Base-by-base conservation (phyloP, 495 filamentous ascomycete species). In the Aspergillus haitiensis region DNA sequence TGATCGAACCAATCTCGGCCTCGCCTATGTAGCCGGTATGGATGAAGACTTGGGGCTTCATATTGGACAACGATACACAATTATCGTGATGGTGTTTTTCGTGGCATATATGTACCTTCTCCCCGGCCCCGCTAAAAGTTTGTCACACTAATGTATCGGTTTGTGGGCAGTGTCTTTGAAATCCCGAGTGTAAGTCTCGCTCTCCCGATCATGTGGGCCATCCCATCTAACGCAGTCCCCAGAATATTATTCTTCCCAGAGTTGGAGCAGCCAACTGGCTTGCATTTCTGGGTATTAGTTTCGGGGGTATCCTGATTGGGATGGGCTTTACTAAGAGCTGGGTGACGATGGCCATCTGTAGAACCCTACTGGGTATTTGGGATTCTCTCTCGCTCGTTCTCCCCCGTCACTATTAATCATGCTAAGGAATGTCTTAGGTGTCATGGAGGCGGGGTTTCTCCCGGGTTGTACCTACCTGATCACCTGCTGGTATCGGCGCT, bases 401-500 rank as follows among this genome's bases (percentile, higher is more conserved):
- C n/a, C n/a, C n/a, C n/a, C n/a, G n/a, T n/a, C n/a, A n/a, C n/a
- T n/a, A n/a, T n/a, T n/a, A n/a, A n/a, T n/a, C n/a, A n/a, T n/a
- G n/a, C n/a, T n/a, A n/a, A n/a, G n/a, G n/a, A n/a, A n/a, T n/a
- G n/a, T n/a, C n/a, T 3, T 40, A 44, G 60, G 60, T 7, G 52
- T 58, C 2, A 58, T 58, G 60, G 60, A 63, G 34, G 60, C 60
- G 27, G 60, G 60, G 0, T 63, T 63, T 21, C 49, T 63, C 10
- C 60, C 60, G 34, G 60, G 60, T 3, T 63, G 60, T 18, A 58
- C 60, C 12, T 63, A 63, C 36, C 21, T 63, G 12, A 63, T 63
- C 12, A 63, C 60, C n/a, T 63, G 60, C 34, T 63, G 60, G 60
- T 63, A 63, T 42, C 58, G 36, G n/a, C 60, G 60, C 27, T 63